Evolutionary conservation across 1,284 basidiomycete species (phyloP).

Genomic region (Cryptococcus sp.): DNA sequence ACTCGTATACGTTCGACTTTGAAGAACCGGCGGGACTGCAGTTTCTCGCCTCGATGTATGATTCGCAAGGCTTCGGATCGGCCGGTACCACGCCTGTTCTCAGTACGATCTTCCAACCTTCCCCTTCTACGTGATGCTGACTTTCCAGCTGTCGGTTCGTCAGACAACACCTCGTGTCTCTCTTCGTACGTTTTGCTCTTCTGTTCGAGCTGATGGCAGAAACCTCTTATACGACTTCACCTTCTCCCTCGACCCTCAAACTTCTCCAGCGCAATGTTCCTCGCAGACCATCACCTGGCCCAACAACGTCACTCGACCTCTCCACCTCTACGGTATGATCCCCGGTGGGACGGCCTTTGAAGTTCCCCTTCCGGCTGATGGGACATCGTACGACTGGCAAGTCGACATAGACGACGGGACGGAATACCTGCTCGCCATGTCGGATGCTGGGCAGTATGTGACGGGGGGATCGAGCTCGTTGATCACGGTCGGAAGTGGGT

Average conservation of each 20-base stretch:
- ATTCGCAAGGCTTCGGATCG: constrained; percentile 33
- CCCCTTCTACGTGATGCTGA: background rate
- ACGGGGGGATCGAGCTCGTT: constrained; percentile 35
- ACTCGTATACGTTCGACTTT: constrained; percentile 26
- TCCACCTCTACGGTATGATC: constrained; percentile 34
- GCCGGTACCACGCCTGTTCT: constrained; percentile 35
- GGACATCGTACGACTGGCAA: constrained; percentile 22
- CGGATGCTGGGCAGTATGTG: constrained; percentile 28
- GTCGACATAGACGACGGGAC: constrained; percentile 34
- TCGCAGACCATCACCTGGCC: constrained; percentile 29
- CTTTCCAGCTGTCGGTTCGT: constrained; percentile 28
- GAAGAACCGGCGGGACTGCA: constrained; percentile 30
- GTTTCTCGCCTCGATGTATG: constrained; percentile 36
- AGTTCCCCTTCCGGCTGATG: constrained; percentile 26
- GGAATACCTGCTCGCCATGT: constrained; percentile 35
- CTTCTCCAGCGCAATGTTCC: constrained; percentile 27
- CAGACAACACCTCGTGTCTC: constrained; percentile 26
- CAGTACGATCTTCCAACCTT: constrained; percentile 35
- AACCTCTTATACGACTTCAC: constrained; percentile 26
- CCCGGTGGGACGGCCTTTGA: constrained; percentile 33
- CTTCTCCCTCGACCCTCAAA: constrained; percentile 28
- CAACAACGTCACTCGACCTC: constrained; percentile 25
- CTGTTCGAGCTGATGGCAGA: background rate
- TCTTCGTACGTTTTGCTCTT: background rate
- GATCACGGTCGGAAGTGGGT: constrained; percentile 21